phyloP scores from a whole-genome alignment of 2,329 filamentous ascomycete species.

The Lachnum nothofagi region DNA sequence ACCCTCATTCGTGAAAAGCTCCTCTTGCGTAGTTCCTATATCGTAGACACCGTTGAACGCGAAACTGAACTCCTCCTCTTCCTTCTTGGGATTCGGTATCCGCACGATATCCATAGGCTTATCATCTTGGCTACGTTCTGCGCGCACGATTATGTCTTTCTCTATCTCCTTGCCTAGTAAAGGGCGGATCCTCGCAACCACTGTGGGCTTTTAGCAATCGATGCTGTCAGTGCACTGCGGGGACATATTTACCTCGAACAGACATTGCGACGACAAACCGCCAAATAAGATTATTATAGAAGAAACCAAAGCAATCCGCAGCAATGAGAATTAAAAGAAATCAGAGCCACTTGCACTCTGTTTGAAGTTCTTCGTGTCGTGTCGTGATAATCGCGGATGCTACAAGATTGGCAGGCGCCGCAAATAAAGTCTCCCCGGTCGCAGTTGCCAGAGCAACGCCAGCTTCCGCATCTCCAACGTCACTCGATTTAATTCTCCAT shows the following conservation, averaged over 20 bases:
- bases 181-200: constrained; percentile 86
- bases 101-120: constrained; percentile 66
- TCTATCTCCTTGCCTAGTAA: constrained; percentile 80
- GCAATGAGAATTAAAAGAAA: background rate
- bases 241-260: constrained; percentile 25
- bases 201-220: constrained; percentile 60
- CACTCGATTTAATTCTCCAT: too few relatives aligned
- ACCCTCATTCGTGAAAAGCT: constrained; percentile 87
- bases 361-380: background rate
- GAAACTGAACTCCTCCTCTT: constrained; percentile 85
- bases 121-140: constrained; percentile 57
- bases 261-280: constrained; percentile 19
- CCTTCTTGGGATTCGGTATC: constrained; percentile 92
- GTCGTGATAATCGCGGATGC: too few relatives aligned
- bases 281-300: constrained; percentile 11
- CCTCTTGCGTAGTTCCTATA: constrained; percentile 71
- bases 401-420: too few relatives aligned
- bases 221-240: background rate
- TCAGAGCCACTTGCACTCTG: constrained; percentile 18
- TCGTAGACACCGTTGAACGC: constrained; percentile 93
- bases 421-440: too few relatives aligned
- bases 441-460: too few relatives aligned
- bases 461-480: too few relatives aligned
- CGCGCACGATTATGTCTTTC: constrained; percentile 77
- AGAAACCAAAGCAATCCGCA: constrained; percentile 8